These are phyloP conservation scores for Vigna radiata DNA, from an alignment of 306 rosid genomes.

Conservation along the genomic window DNA sequence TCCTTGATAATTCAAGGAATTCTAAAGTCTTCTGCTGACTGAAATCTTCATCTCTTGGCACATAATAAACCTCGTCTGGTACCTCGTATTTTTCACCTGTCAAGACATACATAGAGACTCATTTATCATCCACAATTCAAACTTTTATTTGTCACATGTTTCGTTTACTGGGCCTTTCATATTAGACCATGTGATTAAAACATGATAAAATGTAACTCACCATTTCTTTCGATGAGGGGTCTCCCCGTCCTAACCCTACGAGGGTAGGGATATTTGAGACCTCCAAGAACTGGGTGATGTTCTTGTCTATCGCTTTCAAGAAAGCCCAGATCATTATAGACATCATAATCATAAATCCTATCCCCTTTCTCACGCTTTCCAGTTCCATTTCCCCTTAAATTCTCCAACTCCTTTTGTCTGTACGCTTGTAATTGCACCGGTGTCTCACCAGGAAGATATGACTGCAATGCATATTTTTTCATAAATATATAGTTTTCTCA, in stretches of 20 bases:
- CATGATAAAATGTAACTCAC: conserved; percentile 38
- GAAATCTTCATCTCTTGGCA: conserved; percentile 23
- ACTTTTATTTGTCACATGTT: background rate
- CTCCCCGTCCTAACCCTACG: conserved; percentile 73
- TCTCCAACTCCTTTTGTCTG: conserved; percentile 57
- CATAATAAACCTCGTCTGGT: too few relatives aligned
- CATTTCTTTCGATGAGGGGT: background rate
- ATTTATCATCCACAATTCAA: too few relatives aligned
- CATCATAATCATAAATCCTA: conserved; percentile 71
- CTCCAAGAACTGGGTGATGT: conserved; percentile 44
- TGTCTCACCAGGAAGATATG: conserved; percentile 57
- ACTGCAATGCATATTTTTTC: conserved; percentile 31
- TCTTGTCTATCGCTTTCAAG: conserved; percentile 35
- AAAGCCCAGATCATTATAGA: conserved; percentile 65
- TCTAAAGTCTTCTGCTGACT: conserved; percentile 66
- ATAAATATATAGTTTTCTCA: background rate
- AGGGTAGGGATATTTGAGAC: conserved; percentile 64
- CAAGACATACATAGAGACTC: background rate
- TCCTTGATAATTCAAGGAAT: conserved; percentile 50
- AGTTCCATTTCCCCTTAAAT: conserved; percentile 70
- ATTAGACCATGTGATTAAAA: background rate
- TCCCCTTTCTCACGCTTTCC: conserved; percentile 64
- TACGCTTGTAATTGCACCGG: conserved; percentile 50
- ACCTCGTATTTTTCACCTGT: conserved; percentile 6
- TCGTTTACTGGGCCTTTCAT: too few relatives aligned